phyloP scores from a whole-genome alignment of 345 rosid genomes.

The Melaleuca quinquenervia region DNA sequence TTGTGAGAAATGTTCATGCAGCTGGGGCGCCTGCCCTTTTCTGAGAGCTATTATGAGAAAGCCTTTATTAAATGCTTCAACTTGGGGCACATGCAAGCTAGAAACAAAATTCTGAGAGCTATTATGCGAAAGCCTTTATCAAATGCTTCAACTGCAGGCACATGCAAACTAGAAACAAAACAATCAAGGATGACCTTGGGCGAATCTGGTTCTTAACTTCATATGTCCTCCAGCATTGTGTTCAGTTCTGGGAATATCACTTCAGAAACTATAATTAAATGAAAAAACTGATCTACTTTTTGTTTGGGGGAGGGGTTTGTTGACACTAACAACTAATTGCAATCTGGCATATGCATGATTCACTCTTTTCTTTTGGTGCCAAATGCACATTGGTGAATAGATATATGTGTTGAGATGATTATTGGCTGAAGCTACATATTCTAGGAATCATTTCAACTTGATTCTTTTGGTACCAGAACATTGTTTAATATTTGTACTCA shows the following conservation, averaged over 20 bases:
- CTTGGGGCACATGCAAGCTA: background rate
- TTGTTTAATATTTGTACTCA: background rate
- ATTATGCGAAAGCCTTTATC: background rate
- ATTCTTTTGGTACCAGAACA: background rate
- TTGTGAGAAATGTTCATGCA: background rate
- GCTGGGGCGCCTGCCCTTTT: background rate
- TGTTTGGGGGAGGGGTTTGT: background rate
- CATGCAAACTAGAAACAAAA: background rate
- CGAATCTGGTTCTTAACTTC: background rate
- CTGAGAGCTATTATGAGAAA: background rate
- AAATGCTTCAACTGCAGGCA: background rate
- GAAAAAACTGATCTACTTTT: background rate
- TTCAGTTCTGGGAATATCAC: background rate
- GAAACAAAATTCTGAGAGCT: background rate
- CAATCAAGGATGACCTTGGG: background rate
- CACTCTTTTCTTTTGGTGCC: background rate
- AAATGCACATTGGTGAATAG: background rate
- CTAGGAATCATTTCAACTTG: background rate
- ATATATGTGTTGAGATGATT: background rate
- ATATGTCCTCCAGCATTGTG: background rate
- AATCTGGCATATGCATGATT: background rate
- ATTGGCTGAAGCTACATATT: background rate
- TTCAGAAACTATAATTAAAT: background rate
- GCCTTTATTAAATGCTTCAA: background rate
- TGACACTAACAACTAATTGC: background rate